Base-by-base conservation (phyloP, 768 basidiomycete genomes). In the Mycena chlorophos region DNA sequence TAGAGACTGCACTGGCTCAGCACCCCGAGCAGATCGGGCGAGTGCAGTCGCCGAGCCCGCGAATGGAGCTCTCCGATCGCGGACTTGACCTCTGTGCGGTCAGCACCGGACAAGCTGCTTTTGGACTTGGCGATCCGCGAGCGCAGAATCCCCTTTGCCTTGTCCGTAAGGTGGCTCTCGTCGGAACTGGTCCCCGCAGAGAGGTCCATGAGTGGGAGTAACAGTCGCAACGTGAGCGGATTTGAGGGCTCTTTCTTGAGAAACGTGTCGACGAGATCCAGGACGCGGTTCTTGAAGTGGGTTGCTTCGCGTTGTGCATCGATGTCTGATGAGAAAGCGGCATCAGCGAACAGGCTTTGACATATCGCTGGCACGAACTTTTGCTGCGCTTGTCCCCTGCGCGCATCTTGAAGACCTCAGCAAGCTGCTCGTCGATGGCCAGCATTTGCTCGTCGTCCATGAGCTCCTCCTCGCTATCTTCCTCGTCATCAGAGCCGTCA, bases 371-470 rank as follows among this genome's bases (percentile, higher is more conserved):
- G 28, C 29, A 58, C 79, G 54, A 51, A 89, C 91, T 84, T 78
- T 88, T 91, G 51, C 78, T 80, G 31, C 83, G 86, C 68, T 78
- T 82, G 51, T 81, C 85, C 53, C 78, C 76, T 22, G 80, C 74
- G 56, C 85, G 83, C 27, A 85, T 78, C 55, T 82, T 81, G 81
- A 99, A 96, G 27, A 94, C 86, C 49, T 87, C 83, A 3, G 91
- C 92, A 5, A 99, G 83, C 66, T 96, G 89, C 47, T 91, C 89
- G 66, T 99, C 96, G 25, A 98, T 84, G 29, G 89, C 89, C 79
- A 98, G 86, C 96, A 99, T 99, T 73, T 97, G 92, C 23, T 98
- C 95, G 66, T 99, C 96, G 67, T 97, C 90, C 87, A 96, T 88
- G 26, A 87, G 73, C 46, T 89, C 88, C 57, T 86, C 85, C 14